phyloP scores from a whole-genome alignment of 148 eudicot genomes.

The Hydrangea macrophylla region DNA sequence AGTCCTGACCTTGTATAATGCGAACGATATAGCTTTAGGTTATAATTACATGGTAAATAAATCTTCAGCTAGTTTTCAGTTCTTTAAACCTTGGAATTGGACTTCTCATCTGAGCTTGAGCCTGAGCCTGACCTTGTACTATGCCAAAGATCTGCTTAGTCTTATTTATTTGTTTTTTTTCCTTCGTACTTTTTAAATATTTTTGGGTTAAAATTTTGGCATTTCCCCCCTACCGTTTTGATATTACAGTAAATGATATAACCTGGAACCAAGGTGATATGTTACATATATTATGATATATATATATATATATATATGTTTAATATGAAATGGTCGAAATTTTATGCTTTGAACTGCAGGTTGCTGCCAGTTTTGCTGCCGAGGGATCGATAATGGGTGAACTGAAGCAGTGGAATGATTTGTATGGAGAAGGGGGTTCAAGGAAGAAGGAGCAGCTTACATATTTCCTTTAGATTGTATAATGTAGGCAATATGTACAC shows the following conservation, averaged over 20 bases:
- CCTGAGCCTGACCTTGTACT: too few relatives aligned
- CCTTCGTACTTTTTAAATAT: background rate
- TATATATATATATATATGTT: background rate
- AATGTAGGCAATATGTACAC: background rate
- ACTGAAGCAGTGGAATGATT: conserved; percentile 76
- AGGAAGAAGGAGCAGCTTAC: conserved; percentile 75
- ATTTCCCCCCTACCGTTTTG: too few relatives aligned
- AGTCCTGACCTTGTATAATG: too few relatives aligned
- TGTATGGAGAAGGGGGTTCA: conserved; percentile 82
- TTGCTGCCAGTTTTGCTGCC: conserved; percentile 73
- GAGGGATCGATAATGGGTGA: conserved; percentile 74
- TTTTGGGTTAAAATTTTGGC: background rate
- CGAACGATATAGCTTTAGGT: too few relatives aligned
- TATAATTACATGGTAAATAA: too few relatives aligned
- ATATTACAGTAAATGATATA: background rate
- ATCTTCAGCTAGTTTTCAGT: too few relatives aligned
- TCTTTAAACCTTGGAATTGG: too few relatives aligned
- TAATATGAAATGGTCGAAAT: background rate
- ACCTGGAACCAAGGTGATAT: background rate
- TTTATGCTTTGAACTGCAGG: conserved; percentile 41
- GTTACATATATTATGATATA: background rate
- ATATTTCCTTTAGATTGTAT: conserved; percentile 54
- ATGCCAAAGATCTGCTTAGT: too few relatives aligned
- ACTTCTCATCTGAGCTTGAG: too few relatives aligned
- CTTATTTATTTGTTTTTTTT: background rate